These are phyloP conservation scores for Fusarium beomiforme DNA, from an alignment of 2,329 filamentous ascomycete species.

Conservation along the genomic window DNA sequence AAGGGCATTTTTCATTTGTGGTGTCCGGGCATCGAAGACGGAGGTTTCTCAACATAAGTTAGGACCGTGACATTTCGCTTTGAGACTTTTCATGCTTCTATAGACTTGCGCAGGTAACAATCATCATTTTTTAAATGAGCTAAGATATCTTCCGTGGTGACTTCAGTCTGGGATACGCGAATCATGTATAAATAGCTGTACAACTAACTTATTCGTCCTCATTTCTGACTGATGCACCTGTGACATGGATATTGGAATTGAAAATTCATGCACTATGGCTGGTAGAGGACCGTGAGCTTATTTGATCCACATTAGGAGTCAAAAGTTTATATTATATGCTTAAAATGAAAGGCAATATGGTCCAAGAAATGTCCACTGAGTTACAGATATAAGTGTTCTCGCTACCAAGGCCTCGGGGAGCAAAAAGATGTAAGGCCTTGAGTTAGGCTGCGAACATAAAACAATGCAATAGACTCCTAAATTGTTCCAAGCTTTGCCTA, in stretches of 20 bases:
- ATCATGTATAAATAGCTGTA: conserved; percentile 43
- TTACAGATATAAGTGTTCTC: neutral
- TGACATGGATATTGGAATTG: neutral
- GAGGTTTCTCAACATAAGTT: conserved; percentile 37
- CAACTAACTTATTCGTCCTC: conserved; percentile 29
- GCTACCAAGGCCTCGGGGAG: neutral
- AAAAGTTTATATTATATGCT: no score
- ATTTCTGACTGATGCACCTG: neutral
- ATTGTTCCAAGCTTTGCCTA: no score
- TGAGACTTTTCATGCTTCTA: conserved; percentile 43
- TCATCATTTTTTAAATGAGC: conserved; percentile 42
- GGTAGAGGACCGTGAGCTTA: neutral
- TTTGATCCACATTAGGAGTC: neutral
- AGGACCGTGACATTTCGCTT: conserved; percentile 44
- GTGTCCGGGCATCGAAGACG: conserved; percentile 47
- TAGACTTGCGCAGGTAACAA: conserved; percentile 50
- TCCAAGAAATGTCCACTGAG: neutral
- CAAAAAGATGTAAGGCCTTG: no score
- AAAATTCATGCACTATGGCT: neutral
- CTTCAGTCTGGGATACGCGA: conserved; percentile 15
- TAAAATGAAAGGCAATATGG: neutral
- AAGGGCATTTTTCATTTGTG: conserved; percentile 38
- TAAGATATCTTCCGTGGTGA: conserved; percentile 33
- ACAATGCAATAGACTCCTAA: no score
- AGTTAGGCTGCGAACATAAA: no score